Evolutionary conservation across 1,284 basidiomycete genomes (phyloP), one percentile per base, ranked within the genome.

Genomic region (Vanrija humicola): DNA sequence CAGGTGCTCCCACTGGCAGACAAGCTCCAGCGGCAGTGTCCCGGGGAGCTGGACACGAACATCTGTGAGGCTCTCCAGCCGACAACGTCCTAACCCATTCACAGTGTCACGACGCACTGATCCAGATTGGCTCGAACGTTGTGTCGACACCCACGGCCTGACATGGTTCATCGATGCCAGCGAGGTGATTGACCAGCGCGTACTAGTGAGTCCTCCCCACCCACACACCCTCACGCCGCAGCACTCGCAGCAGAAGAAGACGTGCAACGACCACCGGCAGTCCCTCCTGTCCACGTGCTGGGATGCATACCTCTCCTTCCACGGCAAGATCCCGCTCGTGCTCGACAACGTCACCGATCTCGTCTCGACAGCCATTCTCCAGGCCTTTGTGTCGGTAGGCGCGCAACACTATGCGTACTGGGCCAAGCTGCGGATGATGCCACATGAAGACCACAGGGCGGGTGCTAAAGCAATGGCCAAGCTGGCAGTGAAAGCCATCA

Each of bases 161-260:
- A 54, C 56, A 23, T 58, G 56, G 56, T 58, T 58, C 26, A 58
- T 58, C 25, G 48, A 53, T 10, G 56, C 56, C 3, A 50, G 43
- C 16, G 56, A 58, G 21, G 52, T 50, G 6, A 45, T 53, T 42
- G 56, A 54, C 38, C 34, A 44, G 19, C 52, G 54, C 16, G 46
- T 55, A 3, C 34, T 34, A 12, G 34, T 34, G 14, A 34, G 43
- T 45, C 9, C 14, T 16, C 8, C 6, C 5, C n/a, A n/a, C n/a
- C 5, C 6, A 14, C 43, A 14, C 21, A 21, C 10, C 15, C 43
- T 45, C 15, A 28, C 15, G n/a, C 23, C 45, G 50, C 29, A 25
- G 28, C 34, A 34, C 18, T 58, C 56, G 8, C 49, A 58, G 39
- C 56, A 50, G 34, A 48, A 45, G n/a, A 48, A 52, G 12, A 45